Evolutionary conservation across 768 basidiomycete genomes (phyloP).

Genomic region (Lactarius hengduanensis): DNA sequence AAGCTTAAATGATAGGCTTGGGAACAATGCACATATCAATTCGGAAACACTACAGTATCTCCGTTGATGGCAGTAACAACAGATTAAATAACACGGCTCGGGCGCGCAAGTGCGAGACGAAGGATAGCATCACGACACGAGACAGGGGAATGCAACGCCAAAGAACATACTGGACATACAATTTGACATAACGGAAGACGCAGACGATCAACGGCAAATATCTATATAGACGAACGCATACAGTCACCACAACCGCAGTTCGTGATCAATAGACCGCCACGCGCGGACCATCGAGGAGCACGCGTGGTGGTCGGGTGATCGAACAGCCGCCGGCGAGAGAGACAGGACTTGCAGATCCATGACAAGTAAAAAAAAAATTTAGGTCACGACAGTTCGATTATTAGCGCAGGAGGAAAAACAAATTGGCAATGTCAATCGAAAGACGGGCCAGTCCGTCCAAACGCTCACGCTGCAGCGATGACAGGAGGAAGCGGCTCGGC

Average conservation of each 20-base stretch:
- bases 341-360: not conserved
- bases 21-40: not conserved
- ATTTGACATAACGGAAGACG: not conserved
- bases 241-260: slow-evolving; percentile 15
- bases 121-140: not conserved
- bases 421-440: not conserved
- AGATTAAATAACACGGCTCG: not conserved
- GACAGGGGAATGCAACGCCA: not conserved
- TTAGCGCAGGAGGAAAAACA: not conserved
- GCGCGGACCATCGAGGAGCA: slow-evolving; percentile 18
- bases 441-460: not conserved
- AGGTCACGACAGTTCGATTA: slow-evolving; percentile 6
- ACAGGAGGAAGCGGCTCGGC: slow-evolving; percentile 27
- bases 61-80: not conserved
- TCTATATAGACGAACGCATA: slow-evolving; percentile 1
- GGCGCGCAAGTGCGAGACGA: not conserved
- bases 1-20: slow-evolving; percentile 1
- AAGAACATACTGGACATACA: not conserved
- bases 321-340: slow-evolving; percentile 3
- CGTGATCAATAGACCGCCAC: slow-evolving; percentile 24
- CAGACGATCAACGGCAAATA: not conserved
- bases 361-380: not conserved
- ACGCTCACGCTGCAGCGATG: slow-evolving; percentile 26
- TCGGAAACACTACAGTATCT: not conserved
- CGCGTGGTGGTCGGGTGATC: slow-evolving; percentile 22